Evolutionary conservation across 2,329 filamentous ascomycete species (phyloP).

Genomic region (Cladosporium halotolerans): DNA sequence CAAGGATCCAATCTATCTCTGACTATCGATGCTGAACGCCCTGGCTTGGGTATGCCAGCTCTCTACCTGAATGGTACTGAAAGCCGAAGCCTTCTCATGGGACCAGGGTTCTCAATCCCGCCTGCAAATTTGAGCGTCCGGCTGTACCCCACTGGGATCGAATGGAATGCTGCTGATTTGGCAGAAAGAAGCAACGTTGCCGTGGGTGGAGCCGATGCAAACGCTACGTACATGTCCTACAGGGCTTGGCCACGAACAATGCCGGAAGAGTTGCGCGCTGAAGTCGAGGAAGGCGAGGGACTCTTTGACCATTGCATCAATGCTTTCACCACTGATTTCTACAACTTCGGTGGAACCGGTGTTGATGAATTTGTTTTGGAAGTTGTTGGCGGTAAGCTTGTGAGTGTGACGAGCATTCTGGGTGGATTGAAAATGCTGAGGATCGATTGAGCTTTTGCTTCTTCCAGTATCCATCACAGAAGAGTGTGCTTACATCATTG

Average conservation of each 20-base stretch:
- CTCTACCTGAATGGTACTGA: slow-evolving; percentile 3
- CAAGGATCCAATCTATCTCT: background rate
- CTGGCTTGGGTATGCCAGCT: background rate
- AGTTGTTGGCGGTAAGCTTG: background rate
- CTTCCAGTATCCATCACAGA: too few species aligned
- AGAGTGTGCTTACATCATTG: too few species aligned
- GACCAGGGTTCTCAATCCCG: background rate
- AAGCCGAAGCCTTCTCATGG: background rate
- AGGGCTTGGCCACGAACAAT: background rate
- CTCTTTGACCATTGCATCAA: background rate
- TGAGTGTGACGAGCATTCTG: background rate
- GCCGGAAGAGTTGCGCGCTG: background rate
- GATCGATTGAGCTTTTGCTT: too few species aligned
- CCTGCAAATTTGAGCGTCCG: background rate
- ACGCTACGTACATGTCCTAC: background rate
- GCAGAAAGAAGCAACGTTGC: background rate
- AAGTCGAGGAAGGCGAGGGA: background rate
- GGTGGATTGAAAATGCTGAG: background rate
- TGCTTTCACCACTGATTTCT: background rate
- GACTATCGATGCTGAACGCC: background rate
- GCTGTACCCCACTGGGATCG: background rate
- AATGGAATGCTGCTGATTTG: background rate
- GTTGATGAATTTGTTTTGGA: background rate
- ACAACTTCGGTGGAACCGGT: background rate
- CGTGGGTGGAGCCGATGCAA: background rate